phyloP scores from a whole-genome alignment of 345 rosid species.

The Arabis hirsuta region DNA sequence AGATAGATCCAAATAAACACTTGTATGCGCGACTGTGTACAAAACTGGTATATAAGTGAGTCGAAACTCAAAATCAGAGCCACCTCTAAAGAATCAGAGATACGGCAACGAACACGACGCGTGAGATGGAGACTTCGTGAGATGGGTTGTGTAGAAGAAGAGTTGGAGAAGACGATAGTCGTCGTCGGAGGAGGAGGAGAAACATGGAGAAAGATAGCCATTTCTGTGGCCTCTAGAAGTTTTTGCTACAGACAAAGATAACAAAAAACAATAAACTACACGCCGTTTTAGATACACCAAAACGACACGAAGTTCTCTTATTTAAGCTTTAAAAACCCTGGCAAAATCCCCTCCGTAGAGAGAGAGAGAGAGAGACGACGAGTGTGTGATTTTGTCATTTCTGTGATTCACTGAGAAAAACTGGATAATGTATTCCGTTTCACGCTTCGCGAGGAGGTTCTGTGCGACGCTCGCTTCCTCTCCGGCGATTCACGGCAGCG shows the following conservation, averaged over 20 bases:
- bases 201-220: conserved; percentile 34
- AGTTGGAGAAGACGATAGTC: conserved; percentile 19
- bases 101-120: conserved; percentile 26
- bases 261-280: background rate
- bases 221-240: conserved; percentile 26
- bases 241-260: conserved; percentile 1
- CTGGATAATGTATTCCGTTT: conserved; percentile 16
- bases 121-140: background rate
- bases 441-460: conserved; percentile 37
- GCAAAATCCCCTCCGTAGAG: conserved; percentile 2
- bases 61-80: conserved; percentile 1
- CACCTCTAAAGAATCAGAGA: conserved; percentile 36
- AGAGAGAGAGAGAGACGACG: conserved; percentile 5
- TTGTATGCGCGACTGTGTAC: background rate
- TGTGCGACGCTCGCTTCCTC: conserved; percentile 30
- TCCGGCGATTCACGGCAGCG: conserved; percentile 16
- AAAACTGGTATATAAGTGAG: background rate
- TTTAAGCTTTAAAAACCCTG: conserved; percentile 1
- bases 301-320: conserved; percentile 6
- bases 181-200: conserved; percentile 26
- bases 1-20: background rate
- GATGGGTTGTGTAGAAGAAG: conserved; percentile 17
- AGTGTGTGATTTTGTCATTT: conserved; percentile 19
- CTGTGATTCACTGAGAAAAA: conserved; percentile 8
- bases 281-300: background rate